Percentiles rank a stretch among this genome's conserved stretches.
phyloP scores from a whole-genome alignment of 75 land plant genomes.

The Selaginella tamariscina region DNA sequence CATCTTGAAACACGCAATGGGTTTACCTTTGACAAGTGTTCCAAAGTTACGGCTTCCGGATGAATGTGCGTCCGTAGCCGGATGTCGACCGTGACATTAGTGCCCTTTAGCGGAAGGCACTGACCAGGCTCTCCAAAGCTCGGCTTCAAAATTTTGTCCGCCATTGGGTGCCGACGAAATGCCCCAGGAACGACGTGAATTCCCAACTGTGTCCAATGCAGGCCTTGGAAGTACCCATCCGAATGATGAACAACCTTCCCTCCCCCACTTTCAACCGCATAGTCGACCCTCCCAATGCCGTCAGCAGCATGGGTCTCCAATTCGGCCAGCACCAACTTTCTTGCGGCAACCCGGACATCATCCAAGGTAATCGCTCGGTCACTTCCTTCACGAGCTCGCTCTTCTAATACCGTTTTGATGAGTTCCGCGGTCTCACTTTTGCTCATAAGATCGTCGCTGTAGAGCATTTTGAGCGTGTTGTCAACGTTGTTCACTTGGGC shows the following conservation, averaged over 20 bases:
- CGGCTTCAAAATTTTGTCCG: neutral
- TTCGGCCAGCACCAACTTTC: conserved; percentile 8
- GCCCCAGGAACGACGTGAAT: neutral
- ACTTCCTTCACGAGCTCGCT: conserved; percentile 5
- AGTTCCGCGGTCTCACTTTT: neutral
- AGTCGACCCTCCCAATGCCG: conserved; percentile 6
- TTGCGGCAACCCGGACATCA: conserved; percentile 5
- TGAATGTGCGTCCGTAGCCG: neutral
- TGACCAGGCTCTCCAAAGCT: conserved; percentile 12
- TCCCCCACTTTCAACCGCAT: conserved; percentile 7
- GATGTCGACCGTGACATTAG: conserved; percentile 1
- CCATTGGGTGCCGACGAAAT: conserved; percentile 3
- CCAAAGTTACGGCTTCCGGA: neutral
- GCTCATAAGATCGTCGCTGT: neutral
- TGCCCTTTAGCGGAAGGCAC: conserved; percentile 9
- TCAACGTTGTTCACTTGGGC: neutral
- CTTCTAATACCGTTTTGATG: neutral
- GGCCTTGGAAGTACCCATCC: conserved; percentile 3
- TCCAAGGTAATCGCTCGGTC: neutral
- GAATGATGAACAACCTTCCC: conserved; percentile 6
- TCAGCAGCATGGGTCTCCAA: conserved; percentile 6
- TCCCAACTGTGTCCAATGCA: conserved; percentile 1
- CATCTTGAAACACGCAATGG: no score
- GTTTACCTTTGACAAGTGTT: neutral
- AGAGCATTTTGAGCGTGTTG: neutral